Base-by-base conservation (phyloP, 805 yeast genomes). In the Saccharomyces jurei region DNA sequence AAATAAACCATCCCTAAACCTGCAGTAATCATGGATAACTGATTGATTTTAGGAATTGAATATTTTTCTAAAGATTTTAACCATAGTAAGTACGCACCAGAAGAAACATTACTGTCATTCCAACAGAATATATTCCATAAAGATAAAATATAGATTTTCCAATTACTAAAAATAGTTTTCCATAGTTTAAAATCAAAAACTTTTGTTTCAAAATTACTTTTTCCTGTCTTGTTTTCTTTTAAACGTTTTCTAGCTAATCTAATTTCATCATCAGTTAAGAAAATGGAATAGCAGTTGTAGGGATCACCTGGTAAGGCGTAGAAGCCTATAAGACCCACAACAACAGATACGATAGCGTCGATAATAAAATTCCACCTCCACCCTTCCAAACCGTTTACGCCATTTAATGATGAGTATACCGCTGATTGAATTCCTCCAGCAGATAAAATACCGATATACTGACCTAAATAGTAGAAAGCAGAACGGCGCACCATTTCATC, bases 341-440 rank as follows among this genome's bases (percentile, higher is more conserved):
- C 81, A 28, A 84, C 62, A 4, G 86, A 80, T 50, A 86, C 76
- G 50, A 80, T 62, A 11, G 84, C 84, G 64, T 84, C 88, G 57
- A 86, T 75, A 49, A 86, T 80, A 62, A 82, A 85, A 64, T 82
- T 80, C 89, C 89, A 86, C 72, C 83, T 75, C 89, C 89, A 86
- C 11, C 87, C 82, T 8, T 76, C 75, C 11, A 80, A 69, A 0
- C 88, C 88, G 49, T 66, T 63, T 10, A 64, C 71, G 30, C 85
- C 87, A 52, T 75, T 69, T 59, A 85, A 63, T 44, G 68, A 60
- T 25, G 74, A 61, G 54, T 71, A 77, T 29, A 83, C 75, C 10
- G 83, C 79, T 17, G 84, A 80, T 60, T 83, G 84, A 46, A 85
- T 71, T 56, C 82, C 78, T 48, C 87, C 86, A 1, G 86, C 76